Evolutionary conservation across 345 rosid genomes (phyloP), one percentile per base, ranked within the genome.

Genomic region (Toxicodendron radicans): DNA sequence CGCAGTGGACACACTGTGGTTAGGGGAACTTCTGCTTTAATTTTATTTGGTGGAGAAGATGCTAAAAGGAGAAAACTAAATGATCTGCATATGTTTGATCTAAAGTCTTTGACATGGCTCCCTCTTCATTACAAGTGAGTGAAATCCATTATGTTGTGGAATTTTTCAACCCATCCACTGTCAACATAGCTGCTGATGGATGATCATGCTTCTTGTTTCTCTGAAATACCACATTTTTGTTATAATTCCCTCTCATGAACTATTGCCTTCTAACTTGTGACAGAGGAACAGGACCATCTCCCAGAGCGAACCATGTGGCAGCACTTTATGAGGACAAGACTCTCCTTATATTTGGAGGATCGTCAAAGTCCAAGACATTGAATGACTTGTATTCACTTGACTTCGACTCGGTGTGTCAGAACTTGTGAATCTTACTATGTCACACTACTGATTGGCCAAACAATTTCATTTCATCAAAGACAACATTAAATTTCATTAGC

Each of bases 111-210:
- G 68, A 95, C 92, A 73, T 95, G 99, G 99, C 97, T 93, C 64
- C 96, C 98, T 75, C 88, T 95, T 69, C 91, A 93, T 78, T 95
- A 96, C 99, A 95, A 91, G 99, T 93, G 58, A 79, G 97, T 85
- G 65, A 13, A 46, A 62, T 74, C 74, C 64, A 49, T 21, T 60
- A 23, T n/a, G 5, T 16, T 43, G 18, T 23, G 46, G 45, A 35
- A 51, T 18, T 41, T 20, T 27, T 32, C 18, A 38, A 18, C 66
- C 71, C 12, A 21, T 46, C 33, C 58, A 16, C 51, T 3, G 59
- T 53, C 2, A 32, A 24, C 64, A 52, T 43, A n/a, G 54, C 57
- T 65, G 33, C 63, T 54, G 67, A 66, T 56, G 20, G 35, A 63
- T 43, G 64, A 73, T 51, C 18, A 60, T 23, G 56, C 52, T 54